phyloP scores from a whole-genome alignment of 139 green algal genomes.

The Chlamydomonas sp. region DNA sequence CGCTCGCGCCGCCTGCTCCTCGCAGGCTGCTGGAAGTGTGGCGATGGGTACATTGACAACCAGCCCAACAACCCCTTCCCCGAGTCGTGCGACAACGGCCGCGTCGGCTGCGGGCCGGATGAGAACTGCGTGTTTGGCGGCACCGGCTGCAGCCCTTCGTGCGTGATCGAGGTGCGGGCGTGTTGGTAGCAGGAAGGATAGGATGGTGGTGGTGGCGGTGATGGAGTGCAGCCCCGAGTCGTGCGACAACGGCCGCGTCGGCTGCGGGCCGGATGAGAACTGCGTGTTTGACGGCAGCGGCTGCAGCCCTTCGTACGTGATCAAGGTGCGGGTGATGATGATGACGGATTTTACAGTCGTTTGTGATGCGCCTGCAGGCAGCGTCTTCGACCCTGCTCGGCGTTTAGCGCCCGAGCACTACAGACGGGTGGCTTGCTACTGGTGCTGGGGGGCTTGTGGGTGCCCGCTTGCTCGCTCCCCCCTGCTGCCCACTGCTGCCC shows the following conservation, averaged over 20 bases:
- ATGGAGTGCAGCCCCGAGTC: no score
- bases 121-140: background rate
- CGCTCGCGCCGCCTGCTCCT: no score
- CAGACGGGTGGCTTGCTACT: no score
- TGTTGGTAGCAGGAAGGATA: no score
- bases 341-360: no score
- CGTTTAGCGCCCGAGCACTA: no score
- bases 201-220: no score
- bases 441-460: background rate
- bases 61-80: constrained; percentile 13
- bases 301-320: background rate
- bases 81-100: constrained; percentile 24
- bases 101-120: background rate
- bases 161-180: background rate
- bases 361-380: no score
- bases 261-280: constrained; percentile 2
- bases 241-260: constrained; percentile 14
- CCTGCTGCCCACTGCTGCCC: background rate
- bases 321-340: background rate
- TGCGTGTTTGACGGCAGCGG: background rate
- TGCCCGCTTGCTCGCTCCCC: background rate
- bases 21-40: constrained; percentile 28
- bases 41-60: constrained; percentile 16
- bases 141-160: constrained; percentile 6
- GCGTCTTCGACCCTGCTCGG: no score